Evolutionary conservation across 78 protist genomes (phyloP).

Genomic region (Chrysochromulina parva): DNA sequence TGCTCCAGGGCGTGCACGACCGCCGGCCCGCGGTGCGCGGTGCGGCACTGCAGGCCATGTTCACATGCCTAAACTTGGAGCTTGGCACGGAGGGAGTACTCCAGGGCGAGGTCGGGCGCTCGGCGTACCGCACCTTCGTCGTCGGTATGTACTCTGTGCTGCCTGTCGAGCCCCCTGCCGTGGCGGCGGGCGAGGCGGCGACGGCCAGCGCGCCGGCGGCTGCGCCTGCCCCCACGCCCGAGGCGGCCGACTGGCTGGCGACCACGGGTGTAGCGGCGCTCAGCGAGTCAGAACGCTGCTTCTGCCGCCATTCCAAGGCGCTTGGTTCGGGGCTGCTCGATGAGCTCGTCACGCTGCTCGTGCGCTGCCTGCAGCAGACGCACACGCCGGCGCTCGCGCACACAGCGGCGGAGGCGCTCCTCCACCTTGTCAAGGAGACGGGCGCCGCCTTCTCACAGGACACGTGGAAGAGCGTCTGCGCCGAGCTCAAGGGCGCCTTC

Average conservation of each 20-base stretch:
- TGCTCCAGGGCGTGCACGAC: neutral
- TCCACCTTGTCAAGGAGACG: neutral
- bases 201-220: no score
- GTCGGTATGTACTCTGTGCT: no score
- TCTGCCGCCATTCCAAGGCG: neutral
- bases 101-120: no score
- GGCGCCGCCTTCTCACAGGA: conserved; percentile 4
- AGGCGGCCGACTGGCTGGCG: neutral
- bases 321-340: neutral
- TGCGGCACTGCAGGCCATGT: neutral
- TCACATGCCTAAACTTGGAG: neutral
- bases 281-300: neutral
- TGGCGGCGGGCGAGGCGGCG: no score
- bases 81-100: neutral
- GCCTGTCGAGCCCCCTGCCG: no score
- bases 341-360: neutral
- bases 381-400: neutral
- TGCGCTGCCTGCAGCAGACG: conserved; percentile 12
- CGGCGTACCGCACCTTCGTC: no score
- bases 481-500: conserved; percentile 6
- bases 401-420: neutral
- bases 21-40: neutral
- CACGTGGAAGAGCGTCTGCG: neutral
- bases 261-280: neutral
- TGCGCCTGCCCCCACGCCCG: neutral